Percentiles rank a stretch among this genome's conserved stretches.
These are phyloP conservation scores for Saccharomycopsis malanga DNA, from an alignment of 805 yeast genomes.

Conservation along the genomic window DNA sequence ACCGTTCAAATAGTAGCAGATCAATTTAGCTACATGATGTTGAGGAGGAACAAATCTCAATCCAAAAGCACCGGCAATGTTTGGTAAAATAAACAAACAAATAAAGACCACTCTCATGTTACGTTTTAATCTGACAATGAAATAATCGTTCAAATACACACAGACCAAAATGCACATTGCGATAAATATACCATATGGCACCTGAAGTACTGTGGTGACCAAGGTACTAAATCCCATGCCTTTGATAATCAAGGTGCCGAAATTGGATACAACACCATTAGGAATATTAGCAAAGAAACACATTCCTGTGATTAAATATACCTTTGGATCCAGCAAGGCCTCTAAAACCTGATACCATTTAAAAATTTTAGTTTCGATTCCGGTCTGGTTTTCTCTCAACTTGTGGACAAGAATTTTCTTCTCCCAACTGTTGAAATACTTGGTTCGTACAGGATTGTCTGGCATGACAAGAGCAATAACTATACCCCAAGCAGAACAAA, in stretches of 20 bases:
- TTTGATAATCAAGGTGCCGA: slow-evolving; percentile 27
- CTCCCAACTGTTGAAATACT: slow-evolving; percentile 13
- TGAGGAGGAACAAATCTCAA: slow-evolving; percentile 38
- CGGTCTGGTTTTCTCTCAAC: slow-evolving; percentile 33
- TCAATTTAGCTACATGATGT: slow-evolving; percentile 23
- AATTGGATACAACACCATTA: slow-evolving; percentile 30
- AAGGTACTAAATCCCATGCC: slow-evolving; percentile 36
- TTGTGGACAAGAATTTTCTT: slow-evolving; percentile 17
- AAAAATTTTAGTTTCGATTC: slow-evolving; percentile 35
- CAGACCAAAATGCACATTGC: slow-evolving; percentile 24
- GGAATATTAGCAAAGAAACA: slow-evolving; percentile 30
- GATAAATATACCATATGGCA: slow-evolving; percentile 39
- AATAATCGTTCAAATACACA: slow-evolving; percentile 50
- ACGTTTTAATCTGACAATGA: slow-evolving; percentile 41
- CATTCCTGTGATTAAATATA: slow-evolving; percentile 28
- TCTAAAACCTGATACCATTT: slow-evolving; percentile 39
- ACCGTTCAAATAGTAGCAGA: slow-evolving; percentile 26
- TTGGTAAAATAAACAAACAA: slow-evolving; percentile 26
- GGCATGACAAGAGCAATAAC: slow-evolving; percentile 16
- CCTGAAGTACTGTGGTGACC: slow-evolving; percentile 37
- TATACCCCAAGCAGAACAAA: slow-evolving; percentile 18
- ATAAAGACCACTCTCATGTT: slow-evolving; percentile 29
- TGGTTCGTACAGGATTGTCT: slow-evolving; percentile 12
- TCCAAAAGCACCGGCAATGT: slow-evolving; percentile 33
- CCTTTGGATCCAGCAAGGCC: slow-evolving; percentile 36